A percentile compares a stretch with the other conserved stretches of the same genome.
phyloP scores from a whole-genome alignment of 2,329 filamentous ascomycete genomes.

The Lecanicillium sp. region DNA sequence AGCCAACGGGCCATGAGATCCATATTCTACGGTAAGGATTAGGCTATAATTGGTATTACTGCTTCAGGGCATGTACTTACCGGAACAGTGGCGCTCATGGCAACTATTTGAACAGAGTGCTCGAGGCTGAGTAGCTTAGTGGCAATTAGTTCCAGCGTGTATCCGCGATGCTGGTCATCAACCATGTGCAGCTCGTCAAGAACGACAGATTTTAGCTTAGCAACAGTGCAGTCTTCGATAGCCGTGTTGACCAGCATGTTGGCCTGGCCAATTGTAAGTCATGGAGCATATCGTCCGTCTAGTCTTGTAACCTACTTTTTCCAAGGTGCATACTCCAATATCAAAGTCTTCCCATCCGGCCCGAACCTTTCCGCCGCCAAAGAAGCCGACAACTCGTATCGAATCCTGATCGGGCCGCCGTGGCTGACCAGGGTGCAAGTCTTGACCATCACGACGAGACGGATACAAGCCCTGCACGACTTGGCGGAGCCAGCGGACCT shows the following conservation, averaged over 20 bases:
- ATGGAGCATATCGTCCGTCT: not conserved
- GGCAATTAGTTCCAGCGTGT: conserved; percentile 65
- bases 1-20: conserved; percentile 63
- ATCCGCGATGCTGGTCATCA: conserved; percentile 67
- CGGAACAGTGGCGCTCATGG: conserved; percentile 72
- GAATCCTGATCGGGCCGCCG: conserved; percentile 44
- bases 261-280: conserved; percentile 38
- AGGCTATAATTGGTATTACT: not conserved
- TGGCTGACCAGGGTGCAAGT: conserved; percentile 39
- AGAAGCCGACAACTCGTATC: conserved; percentile 63
- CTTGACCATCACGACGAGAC: conserved; percentile 24
- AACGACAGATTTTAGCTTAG: conserved; percentile 58
- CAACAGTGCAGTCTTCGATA: conserved; percentile 61
- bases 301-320: conserved; percentile 43
- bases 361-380: conserved; percentile 62
- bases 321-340: conserved; percentile 70
- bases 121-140: conserved; percentile 65
- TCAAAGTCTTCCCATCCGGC: conserved; percentile 67
- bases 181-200: conserved; percentile 79
- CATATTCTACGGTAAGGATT: conserved; percentile 47
- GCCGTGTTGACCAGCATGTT: conserved; percentile 66
- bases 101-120: conserved; percentile 60
- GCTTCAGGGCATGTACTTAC: conserved; percentile 31
- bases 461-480: conserved; percentile 52
- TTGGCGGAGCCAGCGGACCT: conserved; percentile 63